phyloP scores from a whole-genome alignment of 106 monocot species.

The Dendrobium huoshanense region DNA sequence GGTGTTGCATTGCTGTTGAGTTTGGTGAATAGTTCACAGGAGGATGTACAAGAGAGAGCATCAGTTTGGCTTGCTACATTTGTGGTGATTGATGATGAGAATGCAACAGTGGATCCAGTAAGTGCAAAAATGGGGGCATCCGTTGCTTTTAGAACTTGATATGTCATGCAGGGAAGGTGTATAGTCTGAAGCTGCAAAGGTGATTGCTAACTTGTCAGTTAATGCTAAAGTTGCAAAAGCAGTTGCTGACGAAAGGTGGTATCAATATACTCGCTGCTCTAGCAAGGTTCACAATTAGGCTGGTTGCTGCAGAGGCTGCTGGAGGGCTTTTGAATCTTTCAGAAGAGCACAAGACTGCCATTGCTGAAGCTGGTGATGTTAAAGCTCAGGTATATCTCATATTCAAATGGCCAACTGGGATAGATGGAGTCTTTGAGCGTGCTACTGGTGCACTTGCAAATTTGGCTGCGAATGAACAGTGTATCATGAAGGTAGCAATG shows the following conservation, averaged over 20 bases:
- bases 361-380: slow-evolving; percentile 84
- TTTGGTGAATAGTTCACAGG: slow-evolving; percentile 62
- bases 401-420: slow-evolving; percentile 79
- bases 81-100: slow-evolving; percentile 92
- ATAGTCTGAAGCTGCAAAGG: slow-evolving; percentile 95
- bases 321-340: slow-evolving; percentile 99
- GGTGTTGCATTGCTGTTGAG: slow-evolving; percentile 59
- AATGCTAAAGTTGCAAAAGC: slow-evolving; percentile 96
- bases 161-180: slow-evolving; percentile 68
- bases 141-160: slow-evolving; percentile 74
- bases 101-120: slow-evolving; percentile 63
- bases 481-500: slow-evolving; percentile 82
- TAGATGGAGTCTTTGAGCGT: slow-evolving; percentile 92
- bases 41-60: slow-evolving; percentile 91
- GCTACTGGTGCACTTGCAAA: slow-evolving; percentile 99
- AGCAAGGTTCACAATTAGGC: slow-evolving; percentile 79
- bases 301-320: slow-evolving; percentile 41
- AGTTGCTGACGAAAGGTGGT: slow-evolving; percentile 81
- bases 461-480: slow-evolving; percentile 91
- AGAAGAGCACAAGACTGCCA: slow-evolving; percentile 95
- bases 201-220: slow-evolving; percentile 91
- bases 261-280: slow-evolving; percentile 68
- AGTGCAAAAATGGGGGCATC: slow-evolving; percentile 81
- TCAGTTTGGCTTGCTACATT: slow-evolving; percentile 85
- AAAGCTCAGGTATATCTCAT: slow-evolving; percentile 96